Conservation (phyloP, 208 protist species). For the Acanthamoeba lenticulata region DNA sequence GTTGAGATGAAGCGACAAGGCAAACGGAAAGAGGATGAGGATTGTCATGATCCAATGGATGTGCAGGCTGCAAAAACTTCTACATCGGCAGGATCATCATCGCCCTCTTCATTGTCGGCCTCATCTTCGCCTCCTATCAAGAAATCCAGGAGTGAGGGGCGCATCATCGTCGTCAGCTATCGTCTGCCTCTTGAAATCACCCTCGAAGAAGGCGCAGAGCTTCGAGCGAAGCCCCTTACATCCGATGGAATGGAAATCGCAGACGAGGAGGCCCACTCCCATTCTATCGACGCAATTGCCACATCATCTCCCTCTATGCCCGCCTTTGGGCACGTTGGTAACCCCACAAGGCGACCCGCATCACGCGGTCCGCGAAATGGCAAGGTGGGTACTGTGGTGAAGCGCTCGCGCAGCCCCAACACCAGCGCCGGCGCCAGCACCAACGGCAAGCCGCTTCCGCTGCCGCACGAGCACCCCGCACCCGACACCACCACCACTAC, state of each 20-base stretch:
- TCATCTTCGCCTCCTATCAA: background rate
- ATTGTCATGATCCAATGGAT: background rate
- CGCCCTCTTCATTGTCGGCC: background rate
- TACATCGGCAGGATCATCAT: background rate
- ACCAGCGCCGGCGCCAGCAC: too few species aligned
- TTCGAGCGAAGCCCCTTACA: background rate
- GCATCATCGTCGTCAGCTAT: conserved; percentile 18
- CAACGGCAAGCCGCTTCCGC: too few species aligned
- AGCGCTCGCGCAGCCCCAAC: conserved; percentile 11
- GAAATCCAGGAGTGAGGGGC: background rate
- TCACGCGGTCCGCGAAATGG: background rate
- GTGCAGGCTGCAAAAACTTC: background rate
- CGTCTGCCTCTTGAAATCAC: background rate
- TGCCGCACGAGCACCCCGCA: too few species aligned
- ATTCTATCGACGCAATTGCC: background rate
- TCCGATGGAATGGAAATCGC: background rate
- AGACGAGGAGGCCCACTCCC: background rate
- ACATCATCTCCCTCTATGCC: background rate
- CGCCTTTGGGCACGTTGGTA: background rate
- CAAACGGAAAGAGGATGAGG: too few species aligned
- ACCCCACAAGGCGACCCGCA: background rate
- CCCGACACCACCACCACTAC: too few species aligned
- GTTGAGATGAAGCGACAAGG: too few species aligned
- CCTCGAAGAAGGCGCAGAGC: background rate
- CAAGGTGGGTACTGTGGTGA: conserved; percentile 24